Base-by-base conservation (phyloP, 768 basidiomycete genomes). In the Brasilioporus rufonigricans region DNA sequence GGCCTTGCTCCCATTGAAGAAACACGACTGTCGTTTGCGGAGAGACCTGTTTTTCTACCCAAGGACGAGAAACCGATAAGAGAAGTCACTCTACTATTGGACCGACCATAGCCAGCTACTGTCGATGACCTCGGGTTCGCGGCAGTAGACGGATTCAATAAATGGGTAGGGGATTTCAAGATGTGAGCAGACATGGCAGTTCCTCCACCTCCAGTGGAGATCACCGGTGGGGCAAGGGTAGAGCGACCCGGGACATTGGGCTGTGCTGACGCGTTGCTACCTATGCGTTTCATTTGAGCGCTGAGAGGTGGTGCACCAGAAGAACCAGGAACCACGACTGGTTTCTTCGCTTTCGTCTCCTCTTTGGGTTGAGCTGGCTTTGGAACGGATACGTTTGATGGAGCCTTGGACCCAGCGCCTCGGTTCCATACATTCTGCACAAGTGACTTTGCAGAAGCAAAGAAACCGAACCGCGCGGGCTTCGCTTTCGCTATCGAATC, bases 401-500 rank as follows among this genome's bases (percentile, higher is more conserved):
- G 27, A 11, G 64, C 48, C 47, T 65, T 74, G 18, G 66, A 64
- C 8, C 67, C 67, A 16, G 67, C 72, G 24, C 78, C 81, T 59
- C 86, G 76, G 61, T 82, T 84, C 87, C 87, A 91, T 1, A 91
- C 87, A 58, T 80, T 87, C 61, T 79, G 76, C 5, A 91, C 88
- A 4, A 91, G 72, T 1, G 81, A 80, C 66, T 89, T 91, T 9
- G 89, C 84, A 21, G 77, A 74, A 9, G 84, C 78, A 7, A 91
- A 68, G 73, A 91, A 89, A 1, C 87, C 89, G 54, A 89, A 83
- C 35, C 82, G 80, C 5, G 82, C 75, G 1, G 82, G 62, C 53
- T 71, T 72, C 19, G 61, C 49, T 65, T 75, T 76, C 48, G 64
- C 71, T 75, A 66, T 63, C 74, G 74, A 43, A 41, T 40, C 55